Evolutionary conservation across 495 filamentous ascomycete genomes (phyloP), one percentile per base, ranked within the genome.

Genomic region (Cercophora scortea): DNA sequence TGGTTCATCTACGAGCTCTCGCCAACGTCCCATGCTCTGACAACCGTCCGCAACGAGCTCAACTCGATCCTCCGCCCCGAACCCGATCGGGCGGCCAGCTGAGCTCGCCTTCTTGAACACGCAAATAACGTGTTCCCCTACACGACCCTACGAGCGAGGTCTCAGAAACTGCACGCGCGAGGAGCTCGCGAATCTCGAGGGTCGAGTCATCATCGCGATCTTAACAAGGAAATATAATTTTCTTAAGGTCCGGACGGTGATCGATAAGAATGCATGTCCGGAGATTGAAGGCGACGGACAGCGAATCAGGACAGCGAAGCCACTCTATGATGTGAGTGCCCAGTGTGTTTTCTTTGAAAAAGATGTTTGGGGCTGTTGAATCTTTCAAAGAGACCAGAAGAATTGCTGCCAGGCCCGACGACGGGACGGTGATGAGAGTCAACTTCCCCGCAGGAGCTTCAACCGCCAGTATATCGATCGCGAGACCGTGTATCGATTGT

Each of bases 1-100:
- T 73, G 66, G 60, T 45, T 49, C 6, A 68, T 67, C 43, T 63
- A 76, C 48, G 61, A 75, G 19, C 68, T 81, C 8, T 61, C 61
- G 0, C 53, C 65, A 15, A 57, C 77, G 46, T 75, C 73, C 0
- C 49, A 59, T 4, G 59, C 66, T 18, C 60, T 76, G 1, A 39
- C 52, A 32, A 58, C 56, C 0, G 35, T 79, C 5, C 63, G 64
- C 13, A 60, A 47, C 2, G 77, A 78, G 53, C 70, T 76, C 40
- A 66, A 76, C 18, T 15, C 59, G 8, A 25, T 68, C 18, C 44
- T 66, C n/a, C 62, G 64, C 19, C 47, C 47, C 42, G 55, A 44
- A 12, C 38, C 54, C 7, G 52, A 49, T 32, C 53, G 53, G 6
- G 47, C 33, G 2, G 16, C 16, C 17, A 25, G 32, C 15, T 25